Base-by-base conservation (phyloP, 225 moss, liverwort and hornwort genomes). In the Sphagnum tenellum region DNA sequence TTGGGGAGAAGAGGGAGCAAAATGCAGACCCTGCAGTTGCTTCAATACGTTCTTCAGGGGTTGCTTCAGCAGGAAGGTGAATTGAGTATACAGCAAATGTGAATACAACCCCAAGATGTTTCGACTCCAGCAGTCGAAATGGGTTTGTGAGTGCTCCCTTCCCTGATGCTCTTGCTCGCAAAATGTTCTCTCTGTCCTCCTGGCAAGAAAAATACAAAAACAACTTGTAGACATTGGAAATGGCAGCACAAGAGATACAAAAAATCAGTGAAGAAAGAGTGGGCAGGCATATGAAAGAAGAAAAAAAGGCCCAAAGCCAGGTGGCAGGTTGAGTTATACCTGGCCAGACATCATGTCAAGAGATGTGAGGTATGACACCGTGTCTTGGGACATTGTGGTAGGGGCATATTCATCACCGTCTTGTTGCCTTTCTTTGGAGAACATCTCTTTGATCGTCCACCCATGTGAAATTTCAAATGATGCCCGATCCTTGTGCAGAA, bases 331-430 rank as follows among this genome's bases (percentile, higher is more conserved):
- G 29, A 29, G 29, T 29, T 29, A 29, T 29, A 86, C 86, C 82
- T 73, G 82, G 47, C 86, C 86, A 74, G 86, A 86, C 86, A 86
- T 86, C 77, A 86, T 82, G 73, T 86, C 86, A 12, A 86, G 80
- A 58, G 86, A 82, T 58, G 82, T 80, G 51, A 86, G 75, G 12
- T 86, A 86, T 49, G 77, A 77, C 62, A 86, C 80, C 2, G 82
- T 86, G 64, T 86, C 75, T 49, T 86, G 86, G 62, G 86, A 79
- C 79, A 86, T 77, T 49, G 67, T 83, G 47, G 86, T 82, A 4
- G 86, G 86, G 48, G 86, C 86, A 49, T 86, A 86, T 71, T 86
- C 86, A 61, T 83, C 79, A 67, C 72, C 71, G 64, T 79, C 82
- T 67, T 75, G 73, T 64, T 77, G 86, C 65, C 77, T 65, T 71